Evolutionary conservation across 345 rosid genomes (phyloP), one percentile per base, ranked within the genome.

Genomic region (rapeseed (Brassica napus)): DNA sequence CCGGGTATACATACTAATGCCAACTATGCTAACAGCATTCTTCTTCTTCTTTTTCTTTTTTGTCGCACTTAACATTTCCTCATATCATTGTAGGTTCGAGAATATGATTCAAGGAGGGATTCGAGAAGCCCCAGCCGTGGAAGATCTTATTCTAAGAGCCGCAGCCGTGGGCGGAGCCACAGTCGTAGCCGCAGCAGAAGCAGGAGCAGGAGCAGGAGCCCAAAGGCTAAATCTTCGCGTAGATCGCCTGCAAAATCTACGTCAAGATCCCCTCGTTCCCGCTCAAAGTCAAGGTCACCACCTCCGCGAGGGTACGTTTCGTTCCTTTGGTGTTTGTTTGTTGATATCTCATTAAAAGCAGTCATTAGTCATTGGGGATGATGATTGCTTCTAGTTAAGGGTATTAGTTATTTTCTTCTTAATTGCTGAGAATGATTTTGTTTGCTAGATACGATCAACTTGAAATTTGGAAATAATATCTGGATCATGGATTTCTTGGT

Each of bases 401-500:
- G 58, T 34, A 49, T 28, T 28, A 28, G 31, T 4, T 28, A 28
- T 28, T 28, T 28, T 28, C 31, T 28, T 28, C 1, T 28, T 28
- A 2, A 28, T 28, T 64, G 47, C 62, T 75, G 77, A 65, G 73
- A 64, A 8, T 39, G 86, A 85, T 88, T 89, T 72, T 85, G 74
- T 86, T 86, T 83, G 85, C 76, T 87, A 83, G 88, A 87, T 86
- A 93, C 97, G 81, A 93, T 89, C 82, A 90, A 86, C 86, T 89
- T 42, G 35, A 65, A 65, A 57, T 55, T 88, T 97, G 93, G 79
- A 90, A 86, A 86, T 89, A 89, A 87, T 90, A 78, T 86, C 91
- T 87, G 98, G 91, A 89, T 89, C 97, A 86, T 86, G 91, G 90
- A 86, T 90, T 91, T 85, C 89, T 83, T 90, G 83, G 81, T 90